Conservation (phyloP, 2,329 filamentous ascomycete species). For the Metarhizium sp. region DNA sequence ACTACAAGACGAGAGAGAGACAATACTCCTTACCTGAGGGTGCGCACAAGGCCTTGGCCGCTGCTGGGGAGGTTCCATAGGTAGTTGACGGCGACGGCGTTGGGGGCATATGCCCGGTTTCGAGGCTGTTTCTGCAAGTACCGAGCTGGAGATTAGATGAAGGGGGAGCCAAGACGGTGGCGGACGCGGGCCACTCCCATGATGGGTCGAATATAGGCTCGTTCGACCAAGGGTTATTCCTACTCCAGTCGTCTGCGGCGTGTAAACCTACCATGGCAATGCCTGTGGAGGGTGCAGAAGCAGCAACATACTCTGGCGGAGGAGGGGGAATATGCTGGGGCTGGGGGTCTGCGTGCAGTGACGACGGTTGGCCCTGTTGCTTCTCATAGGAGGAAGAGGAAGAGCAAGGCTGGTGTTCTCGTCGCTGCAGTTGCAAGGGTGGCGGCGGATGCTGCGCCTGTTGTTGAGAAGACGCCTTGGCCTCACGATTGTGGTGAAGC, state of each 20-base stretch:
- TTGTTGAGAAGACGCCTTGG: not conserved
- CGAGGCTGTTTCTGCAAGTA: not conserved
- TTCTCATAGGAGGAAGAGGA: not conserved
- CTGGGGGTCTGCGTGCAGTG: not conserved
- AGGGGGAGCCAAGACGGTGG: not conserved
- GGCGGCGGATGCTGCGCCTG: not conserved
- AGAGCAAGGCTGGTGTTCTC: not conserved
- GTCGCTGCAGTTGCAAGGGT: not conserved
- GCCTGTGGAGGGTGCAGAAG: not conserved
- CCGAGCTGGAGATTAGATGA: not conserved
- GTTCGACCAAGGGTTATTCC: not conserved
- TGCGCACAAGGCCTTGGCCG: not conserved
- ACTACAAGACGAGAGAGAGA: not conserved
- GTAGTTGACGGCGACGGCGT: not conserved
- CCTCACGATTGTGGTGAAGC: not conserved
- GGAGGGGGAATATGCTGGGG: not conserved
- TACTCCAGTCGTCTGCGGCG: not conserved
- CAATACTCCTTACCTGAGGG: not conserved
- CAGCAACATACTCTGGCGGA: not conserved
- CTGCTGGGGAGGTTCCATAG: not conserved
- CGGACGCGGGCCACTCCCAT: constrained; percentile 6
- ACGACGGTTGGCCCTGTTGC: not conserved
- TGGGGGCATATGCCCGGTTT: not conserved
- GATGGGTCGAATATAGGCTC: not conserved
- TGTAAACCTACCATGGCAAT: not conserved